These are phyloP conservation scores for Sungouiozyma intestinalis DNA, from an alignment of 805 yeast species.

Conservation along the genomic window DNA sequence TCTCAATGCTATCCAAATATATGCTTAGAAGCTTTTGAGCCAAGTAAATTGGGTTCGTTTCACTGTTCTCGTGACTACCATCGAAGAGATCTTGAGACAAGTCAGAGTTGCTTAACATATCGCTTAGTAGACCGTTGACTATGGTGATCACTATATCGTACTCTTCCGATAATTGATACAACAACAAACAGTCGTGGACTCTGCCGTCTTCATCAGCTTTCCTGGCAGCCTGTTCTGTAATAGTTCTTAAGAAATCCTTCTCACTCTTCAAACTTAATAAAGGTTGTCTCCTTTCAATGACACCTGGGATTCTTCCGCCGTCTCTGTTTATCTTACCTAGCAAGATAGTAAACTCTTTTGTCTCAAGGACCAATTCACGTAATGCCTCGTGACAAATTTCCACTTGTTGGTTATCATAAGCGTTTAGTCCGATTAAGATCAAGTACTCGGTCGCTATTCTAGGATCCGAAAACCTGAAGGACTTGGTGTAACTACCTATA, in stretches of 20 bases:
- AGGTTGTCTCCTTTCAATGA: constrained; percentile 65
- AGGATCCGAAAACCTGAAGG: constrained; percentile 79
- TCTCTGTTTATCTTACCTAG: constrained; percentile 75
- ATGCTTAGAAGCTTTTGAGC: constrained; percentile 27
- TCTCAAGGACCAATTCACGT: constrained; percentile 73
- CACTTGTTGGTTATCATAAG: constrained; percentile 35
- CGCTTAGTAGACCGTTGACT: constrained; percentile 69
- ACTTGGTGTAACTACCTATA: constrained; percentile 70
- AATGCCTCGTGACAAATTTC: constrained; percentile 65
- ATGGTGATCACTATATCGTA: constrained; percentile 68
- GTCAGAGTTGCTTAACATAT: constrained; percentile 61
- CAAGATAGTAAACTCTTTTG: constrained; percentile 71
- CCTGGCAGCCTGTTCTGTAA: constrained; percentile 76
- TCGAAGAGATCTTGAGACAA: constrained; percentile 43
- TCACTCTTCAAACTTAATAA: constrained; percentile 51
- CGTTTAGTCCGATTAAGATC: constrained; percentile 52
- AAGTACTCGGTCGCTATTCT: constrained; percentile 87
- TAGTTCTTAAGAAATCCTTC: constrained; percentile 51
- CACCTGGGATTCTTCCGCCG: constrained; percentile 73
- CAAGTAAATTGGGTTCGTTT: constrained; percentile 32
- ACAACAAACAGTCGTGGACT: constrained; percentile 68
- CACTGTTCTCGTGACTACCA: constrained; percentile 31
- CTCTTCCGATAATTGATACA: constrained; percentile 84
- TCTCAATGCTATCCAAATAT: constrained; percentile 39
- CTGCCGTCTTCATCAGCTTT: constrained; percentile 90